Base-by-base conservation (phyloP, 2,329 filamentous ascomycete species). In the Podosphaera aphanis region DNA sequence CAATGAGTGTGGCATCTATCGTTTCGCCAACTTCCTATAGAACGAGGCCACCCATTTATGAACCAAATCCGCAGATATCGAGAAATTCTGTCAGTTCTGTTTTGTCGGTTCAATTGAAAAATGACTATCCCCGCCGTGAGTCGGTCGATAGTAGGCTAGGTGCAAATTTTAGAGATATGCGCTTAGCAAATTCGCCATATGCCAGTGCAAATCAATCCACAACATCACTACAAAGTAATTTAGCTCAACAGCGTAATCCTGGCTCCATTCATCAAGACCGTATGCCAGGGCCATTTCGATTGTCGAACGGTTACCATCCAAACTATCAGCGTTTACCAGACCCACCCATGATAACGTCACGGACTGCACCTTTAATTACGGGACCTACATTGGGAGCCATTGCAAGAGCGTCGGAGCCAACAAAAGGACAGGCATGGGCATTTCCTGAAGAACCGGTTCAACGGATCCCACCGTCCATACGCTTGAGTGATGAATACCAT, bases 61-160 rank as follows among this genome's bases (percentile, higher is more conserved):
- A 54, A 41, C 45, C 48, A 18, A 49, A 47, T 35, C 47, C 56
- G 11, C 65, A 47, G 39, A 47, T 47, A 36, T 29, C 45, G 18
- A 59, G 29, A 15, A 36, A 19, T 16, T 45, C 44, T 15, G 16
- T 18, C 13, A 43, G 11, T 31, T 43, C 41, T 8, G 25, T n/a
- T 15, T 1, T 43, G 13, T 43, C 41, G 7, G 23, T 31, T 3
- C 25, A 27, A 10, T 10, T 11, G 6, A 43, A 63, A 13, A 41
- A 63, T 56, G 44, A 62, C 57, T 33, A 59, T 61, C 74, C 77
- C 42, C 71, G 79, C 48, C 73, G 82, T 45, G 82, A 83, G 62
- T 86, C 81, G 54, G 78, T 86, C 3, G 81, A 86, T 60, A 84
- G 80, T 60, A 72, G 80, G 50, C 77, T 86, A 59, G 82, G 83